A percentile compares a stretch with the other conserved stretches of the same genome.
These are phyloP conservation scores for Thelonectria blattea DNA, from an alignment of 2,329 filamentous ascomycete species.

Conservation along the genomic window DNA sequence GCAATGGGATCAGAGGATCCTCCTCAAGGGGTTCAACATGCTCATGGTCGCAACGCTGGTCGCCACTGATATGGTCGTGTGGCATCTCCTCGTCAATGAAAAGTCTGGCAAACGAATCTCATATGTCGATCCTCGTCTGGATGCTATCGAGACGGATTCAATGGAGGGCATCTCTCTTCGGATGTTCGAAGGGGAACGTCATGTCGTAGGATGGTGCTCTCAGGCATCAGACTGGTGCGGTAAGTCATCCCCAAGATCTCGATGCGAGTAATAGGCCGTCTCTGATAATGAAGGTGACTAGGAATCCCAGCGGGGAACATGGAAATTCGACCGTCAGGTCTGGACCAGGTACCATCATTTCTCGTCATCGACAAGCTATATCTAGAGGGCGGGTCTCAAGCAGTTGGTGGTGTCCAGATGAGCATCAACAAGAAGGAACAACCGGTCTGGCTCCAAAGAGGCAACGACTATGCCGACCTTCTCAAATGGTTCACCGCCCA, in stretches of 20 bases:
- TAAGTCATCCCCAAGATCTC: not conserved
- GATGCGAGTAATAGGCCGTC: not conserved
- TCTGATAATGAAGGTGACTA: not conserved
- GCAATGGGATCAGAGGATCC: not conserved
- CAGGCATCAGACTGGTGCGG: not conserved
- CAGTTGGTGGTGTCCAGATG: slow-evolving; percentile 11
- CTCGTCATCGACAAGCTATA: slow-evolving; percentile 17
- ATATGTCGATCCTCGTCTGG: not conserved
- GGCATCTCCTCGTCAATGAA: not conserved
- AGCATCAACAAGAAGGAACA: slow-evolving; percentile 18
- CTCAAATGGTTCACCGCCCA: slow-evolving; percentile 22
- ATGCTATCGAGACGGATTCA: not conserved
- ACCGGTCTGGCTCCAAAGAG: slow-evolving; percentile 21
- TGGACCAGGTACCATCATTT: not conserved
- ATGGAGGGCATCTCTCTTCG: not conserved
- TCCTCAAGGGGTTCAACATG: not conserved
- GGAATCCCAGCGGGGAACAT: not conserved
- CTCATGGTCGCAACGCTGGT: not conserved
- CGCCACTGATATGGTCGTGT: not conserved
- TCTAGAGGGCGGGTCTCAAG: slow-evolving; percentile 10
- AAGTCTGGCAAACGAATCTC: not conserved
- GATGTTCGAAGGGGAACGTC: not conserved
- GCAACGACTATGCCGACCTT: slow-evolving; percentile 17
- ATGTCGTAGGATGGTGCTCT: not conserved
- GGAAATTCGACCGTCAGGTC: not conserved